A percentile compares a stretch with the other conserved stretches of the same genome.
Conservation (phyloP, 768 basidiomycete genomes). For the Butyriboletus loyo region DNA sequence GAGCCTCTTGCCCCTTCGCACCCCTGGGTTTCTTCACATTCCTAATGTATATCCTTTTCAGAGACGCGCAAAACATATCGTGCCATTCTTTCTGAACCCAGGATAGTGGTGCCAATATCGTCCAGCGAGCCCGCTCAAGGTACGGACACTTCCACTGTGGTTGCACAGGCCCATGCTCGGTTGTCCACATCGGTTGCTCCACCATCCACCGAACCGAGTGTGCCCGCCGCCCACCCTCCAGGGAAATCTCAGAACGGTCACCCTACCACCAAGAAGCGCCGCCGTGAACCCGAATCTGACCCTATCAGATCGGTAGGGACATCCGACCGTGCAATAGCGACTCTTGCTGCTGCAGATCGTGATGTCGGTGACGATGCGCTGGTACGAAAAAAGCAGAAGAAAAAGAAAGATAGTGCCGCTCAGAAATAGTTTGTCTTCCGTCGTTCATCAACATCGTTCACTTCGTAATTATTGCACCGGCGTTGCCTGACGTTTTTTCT, state of each 20-base stretch:
- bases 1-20: conserved; percentile 27
- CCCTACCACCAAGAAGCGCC: conserved; percentile 19
- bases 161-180: not conserved
- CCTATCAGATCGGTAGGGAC: not conserved
- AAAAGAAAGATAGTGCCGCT: not conserved
- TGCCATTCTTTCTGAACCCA: conserved; percentile 75
- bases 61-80: conserved; percentile 82
- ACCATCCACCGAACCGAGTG: not conserved
- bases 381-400: conserved; percentile 25
- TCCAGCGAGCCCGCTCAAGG: not conserved
- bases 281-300: conserved; percentile 15
- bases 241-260: not conserved
- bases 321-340: not conserved
- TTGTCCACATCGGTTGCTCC: not conserved
- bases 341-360: not conserved
- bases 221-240: not conserved
- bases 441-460: not conserved
- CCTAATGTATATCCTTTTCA: conserved; percentile 24
- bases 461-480: not conserved
- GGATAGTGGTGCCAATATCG: conserved; percentile 50
- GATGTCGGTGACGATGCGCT: not conserved
- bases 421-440: conserved; percentile 1
- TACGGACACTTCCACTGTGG: not conserved
- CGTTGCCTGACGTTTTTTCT: not conserved
- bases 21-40: not conserved